Conservation (phyloP, 176 grass and related monocot genomes). For the Carex kokanica region DNA sequence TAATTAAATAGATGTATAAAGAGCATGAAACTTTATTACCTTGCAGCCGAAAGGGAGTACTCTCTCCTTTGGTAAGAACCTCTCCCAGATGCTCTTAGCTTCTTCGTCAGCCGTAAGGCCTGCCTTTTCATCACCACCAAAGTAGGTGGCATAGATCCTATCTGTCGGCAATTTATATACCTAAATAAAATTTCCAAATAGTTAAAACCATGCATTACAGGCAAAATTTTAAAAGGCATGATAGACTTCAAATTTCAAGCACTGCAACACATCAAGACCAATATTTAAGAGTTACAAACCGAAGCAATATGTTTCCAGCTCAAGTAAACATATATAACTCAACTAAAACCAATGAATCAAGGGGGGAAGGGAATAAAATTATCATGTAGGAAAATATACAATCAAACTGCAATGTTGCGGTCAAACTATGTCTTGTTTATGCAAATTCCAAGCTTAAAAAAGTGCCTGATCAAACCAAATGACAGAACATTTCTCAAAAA, state of each 20-base stretch:
- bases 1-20: neutral
- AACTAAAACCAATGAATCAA: neutral
- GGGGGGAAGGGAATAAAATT: neutral
- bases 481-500: neutral
- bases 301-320: neutral
- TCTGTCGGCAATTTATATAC: conserved; percentile 86
- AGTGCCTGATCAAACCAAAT: neutral
- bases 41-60: conserved; percentile 92
- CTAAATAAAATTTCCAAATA: conserved; percentile 36
- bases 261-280: neutral
- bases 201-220: neutral
- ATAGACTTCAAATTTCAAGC: neutral
- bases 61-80: conserved; percentile 57
- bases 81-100: conserved; percentile 65
- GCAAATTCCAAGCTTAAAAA: neutral
- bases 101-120: conserved; percentile 56
- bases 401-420: neutral
- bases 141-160: conserved; percentile 87
- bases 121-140: conserved; percentile 82
- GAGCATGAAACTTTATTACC: conserved; percentile 34
- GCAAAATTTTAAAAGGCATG: neutral
- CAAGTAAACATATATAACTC: neutral
- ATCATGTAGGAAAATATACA: neutral
- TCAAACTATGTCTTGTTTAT: neutral
- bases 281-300: neutral